A percentile compares a stretch with the other conserved stretches of the same genome.
Evolutionary conservation across 768 basidiomycete species (phyloP).

Genomic region (Leucocoprinus sp.): DNA sequence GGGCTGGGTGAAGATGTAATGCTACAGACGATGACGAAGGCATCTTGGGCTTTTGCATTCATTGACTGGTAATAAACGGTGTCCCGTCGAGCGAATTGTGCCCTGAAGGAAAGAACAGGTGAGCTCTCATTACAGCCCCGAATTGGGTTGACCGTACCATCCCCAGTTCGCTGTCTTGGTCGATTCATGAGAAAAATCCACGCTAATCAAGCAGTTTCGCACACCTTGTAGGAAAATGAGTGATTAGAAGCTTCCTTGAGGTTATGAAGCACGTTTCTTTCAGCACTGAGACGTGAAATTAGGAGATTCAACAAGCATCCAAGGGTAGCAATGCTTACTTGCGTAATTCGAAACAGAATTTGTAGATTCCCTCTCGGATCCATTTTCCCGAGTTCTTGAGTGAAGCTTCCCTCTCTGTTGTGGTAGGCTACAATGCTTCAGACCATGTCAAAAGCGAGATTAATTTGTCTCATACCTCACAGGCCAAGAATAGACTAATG

Average conservation of each 20-base stretch:
- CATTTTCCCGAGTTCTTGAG: conserved; percentile 61
- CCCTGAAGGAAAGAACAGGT: conserved; percentile 31
- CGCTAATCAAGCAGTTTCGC: background rate
- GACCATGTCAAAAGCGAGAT: background rate
- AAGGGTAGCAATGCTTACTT: conserved; percentile 36
- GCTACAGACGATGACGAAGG: conserved; percentile 69
- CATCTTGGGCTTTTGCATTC: conserved; percentile 48
- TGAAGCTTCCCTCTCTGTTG: conserved; percentile 63
- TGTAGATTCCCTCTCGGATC: conserved; percentile 79
- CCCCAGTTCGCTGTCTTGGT: conserved; percentile 81
- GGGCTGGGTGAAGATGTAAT: conserved; percentile 61
- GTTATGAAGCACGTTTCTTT: conserved; percentile 45
- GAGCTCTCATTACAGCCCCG: background rate
- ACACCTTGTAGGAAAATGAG: conserved; percentile 62
- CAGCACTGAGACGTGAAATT: conserved; percentile 19
- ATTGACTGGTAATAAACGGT: conserved; percentile 52
- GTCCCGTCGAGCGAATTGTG: conserved; percentile 74
- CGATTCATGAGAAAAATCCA: background rate
- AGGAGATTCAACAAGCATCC: background rate
- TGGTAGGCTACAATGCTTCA: conserved; percentile 48
- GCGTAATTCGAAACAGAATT: conserved; percentile 76
- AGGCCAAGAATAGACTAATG: conserved; percentile 73
- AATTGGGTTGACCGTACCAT: conserved; percentile 40
- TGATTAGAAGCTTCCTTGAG: conserved; percentile 78
- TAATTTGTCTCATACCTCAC: conserved; percentile 47